Conservation (phyloP, 1,284 basidiomycete genomes). For the Flammula alnicola region DNA sequence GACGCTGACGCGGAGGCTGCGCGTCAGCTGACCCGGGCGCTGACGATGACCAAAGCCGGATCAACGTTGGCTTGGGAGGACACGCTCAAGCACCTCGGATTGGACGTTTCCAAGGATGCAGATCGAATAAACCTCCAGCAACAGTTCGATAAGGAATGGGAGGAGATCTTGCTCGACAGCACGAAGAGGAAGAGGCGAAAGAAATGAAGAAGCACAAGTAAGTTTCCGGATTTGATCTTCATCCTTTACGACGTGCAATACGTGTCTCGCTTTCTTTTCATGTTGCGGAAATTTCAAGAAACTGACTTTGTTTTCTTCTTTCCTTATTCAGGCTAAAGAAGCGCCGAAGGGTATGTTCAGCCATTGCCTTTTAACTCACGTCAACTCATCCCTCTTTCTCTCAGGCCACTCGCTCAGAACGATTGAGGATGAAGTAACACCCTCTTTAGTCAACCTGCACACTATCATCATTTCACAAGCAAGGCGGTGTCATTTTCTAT, state of each 20-base stretch:
- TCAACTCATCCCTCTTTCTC: constrained; percentile 9
- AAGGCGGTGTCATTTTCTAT: constrained; percentile 17
- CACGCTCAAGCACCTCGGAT: constrained; percentile 62
- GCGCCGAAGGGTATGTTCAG: constrained; percentile 53
- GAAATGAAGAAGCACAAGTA: constrained; percentile 94
- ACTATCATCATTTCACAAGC: constrained; percentile 11
- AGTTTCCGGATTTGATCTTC: constrained; percentile 33
- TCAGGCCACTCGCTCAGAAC: constrained; percentile 46
- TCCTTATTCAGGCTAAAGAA: constrained; percentile 55
- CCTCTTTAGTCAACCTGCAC: constrained; percentile 2
- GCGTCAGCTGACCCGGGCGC: constrained; percentile 68
- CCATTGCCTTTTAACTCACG: constrained; percentile 6
- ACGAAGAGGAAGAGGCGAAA: constrained; percentile 80
- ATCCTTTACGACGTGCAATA: background rate
- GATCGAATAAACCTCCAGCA: constrained; percentile 52
- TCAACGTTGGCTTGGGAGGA: constrained; percentile 67
- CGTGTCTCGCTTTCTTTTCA: too few species aligned
- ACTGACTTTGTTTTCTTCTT: constrained; percentile 14
- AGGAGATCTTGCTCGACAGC: constrained; percentile 74
- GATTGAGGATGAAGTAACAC: constrained; percentile 45
- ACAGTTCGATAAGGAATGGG: constrained; percentile 59
- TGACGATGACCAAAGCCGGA: constrained; percentile 67
- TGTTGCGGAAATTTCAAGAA: too few species aligned
- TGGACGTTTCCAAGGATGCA: constrained; percentile 51
- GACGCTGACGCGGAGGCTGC: constrained; percentile 80